A percentile compares a stretch with the other conserved stretches of the same genome.
Evolutionary conservation across 163 green algal species (phyloP).

Genomic region (Chlorella variabilis): DNA sequence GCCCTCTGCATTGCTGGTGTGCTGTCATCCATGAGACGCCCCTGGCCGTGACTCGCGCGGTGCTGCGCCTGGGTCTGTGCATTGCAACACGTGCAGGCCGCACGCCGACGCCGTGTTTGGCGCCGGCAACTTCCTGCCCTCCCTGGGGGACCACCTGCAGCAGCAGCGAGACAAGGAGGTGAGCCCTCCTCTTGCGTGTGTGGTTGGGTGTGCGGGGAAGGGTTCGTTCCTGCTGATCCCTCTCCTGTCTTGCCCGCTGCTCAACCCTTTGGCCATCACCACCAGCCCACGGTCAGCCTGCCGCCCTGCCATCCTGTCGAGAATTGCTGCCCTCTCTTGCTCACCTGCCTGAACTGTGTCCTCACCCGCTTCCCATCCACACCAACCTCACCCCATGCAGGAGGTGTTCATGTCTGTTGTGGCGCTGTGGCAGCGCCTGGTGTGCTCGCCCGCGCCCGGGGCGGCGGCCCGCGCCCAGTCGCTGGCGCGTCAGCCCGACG

Average conservation of each 20-base stretch:
- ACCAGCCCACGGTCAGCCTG: background rate
- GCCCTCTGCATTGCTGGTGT: too few relatives aligned
- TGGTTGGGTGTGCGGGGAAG: background rate
- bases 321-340: background rate
- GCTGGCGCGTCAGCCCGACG: background rate
- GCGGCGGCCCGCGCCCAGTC: background rate
- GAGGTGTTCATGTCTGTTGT: slow-evolving; percentile 70
- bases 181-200: background rate
- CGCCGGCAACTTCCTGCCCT: slow-evolving; percentile 52
- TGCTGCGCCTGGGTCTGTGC: too few relatives aligned
- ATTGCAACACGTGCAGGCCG: slow-evolving; percentile 22
- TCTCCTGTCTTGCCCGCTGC: too few relatives aligned
- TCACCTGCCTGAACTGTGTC: background rate
- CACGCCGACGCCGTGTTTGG: slow-evolving; percentile 48
- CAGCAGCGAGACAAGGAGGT: slow-evolving; percentile 75
- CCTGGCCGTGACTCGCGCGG: too few relatives aligned
- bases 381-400: slow-evolving; percentile 38
- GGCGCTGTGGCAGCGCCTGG: slow-evolving; percentile 56
- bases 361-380: background rate
- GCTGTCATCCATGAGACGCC: too few relatives aligned
- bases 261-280: too few relatives aligned
- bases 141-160: slow-evolving; percentile 72
- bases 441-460: slow-evolving; percentile 4
- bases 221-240: too few relatives aligned
- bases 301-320: background rate